Conservation (phyloP, 1,284 basidiomycete genomes). For the Ganoderma lingzhi region DNA sequence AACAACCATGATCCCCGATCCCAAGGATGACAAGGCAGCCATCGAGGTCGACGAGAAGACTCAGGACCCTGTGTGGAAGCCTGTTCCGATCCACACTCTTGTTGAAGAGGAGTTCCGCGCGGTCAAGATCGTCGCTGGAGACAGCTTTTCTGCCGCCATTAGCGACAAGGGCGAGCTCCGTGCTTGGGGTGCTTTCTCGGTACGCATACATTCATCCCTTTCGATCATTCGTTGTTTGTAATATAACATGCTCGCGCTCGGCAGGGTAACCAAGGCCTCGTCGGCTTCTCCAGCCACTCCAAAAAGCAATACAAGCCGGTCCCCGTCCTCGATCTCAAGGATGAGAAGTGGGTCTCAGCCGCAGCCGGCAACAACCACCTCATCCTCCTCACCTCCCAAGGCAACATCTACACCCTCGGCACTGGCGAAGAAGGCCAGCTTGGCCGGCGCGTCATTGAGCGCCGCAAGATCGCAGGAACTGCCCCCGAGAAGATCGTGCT, state of each 20-base stretch:
- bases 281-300: conserved; percentile 82
- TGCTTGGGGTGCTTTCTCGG: conserved; percentile 94
- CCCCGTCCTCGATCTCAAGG: conserved; percentile 73
- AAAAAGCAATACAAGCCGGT: conserved; percentile 76
- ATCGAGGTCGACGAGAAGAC: conserved; percentile 85
- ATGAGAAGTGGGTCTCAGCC: conserved; percentile 81
- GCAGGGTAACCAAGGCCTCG: conserved; percentile 81
- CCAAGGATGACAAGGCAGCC: conserved; percentile 62
- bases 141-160: conserved; percentile 86
- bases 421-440: conserved; percentile 89
- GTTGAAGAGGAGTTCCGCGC: conserved; percentile 84
- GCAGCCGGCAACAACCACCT: conserved; percentile 90
- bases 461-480: conserved; percentile 85
- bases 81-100: conserved; percentile 77
- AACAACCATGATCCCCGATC: conserved; percentile 77
- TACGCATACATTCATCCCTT: conserved; percentile 42
- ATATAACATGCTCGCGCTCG: conserved; percentile 18
- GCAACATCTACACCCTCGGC: conserved; percentile 88
- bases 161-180: conserved; percentile 81
- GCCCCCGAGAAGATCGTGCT: conserved; percentile 84
- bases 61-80: conserved; percentile 76
- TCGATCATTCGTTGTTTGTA: not conserved
- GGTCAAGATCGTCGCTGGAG: conserved; percentile 84
- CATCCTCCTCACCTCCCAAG: conserved; percentile 85
- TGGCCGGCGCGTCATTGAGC: conserved; percentile 84